Evolutionary conservation across 148 eudicot species (phyloP).

Genomic region (Nyssa sinensis): DNA sequence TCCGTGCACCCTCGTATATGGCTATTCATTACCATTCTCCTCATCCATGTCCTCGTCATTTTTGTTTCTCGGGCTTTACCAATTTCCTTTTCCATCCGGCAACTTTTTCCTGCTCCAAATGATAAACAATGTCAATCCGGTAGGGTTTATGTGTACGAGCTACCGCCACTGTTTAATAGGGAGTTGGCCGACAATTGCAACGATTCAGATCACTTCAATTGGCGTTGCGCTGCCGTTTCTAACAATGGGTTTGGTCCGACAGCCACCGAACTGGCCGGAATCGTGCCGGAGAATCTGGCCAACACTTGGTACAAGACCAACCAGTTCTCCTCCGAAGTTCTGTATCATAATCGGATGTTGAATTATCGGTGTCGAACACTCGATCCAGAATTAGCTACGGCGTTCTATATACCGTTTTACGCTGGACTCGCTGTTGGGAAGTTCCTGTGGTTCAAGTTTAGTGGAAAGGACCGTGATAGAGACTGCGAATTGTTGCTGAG

Average conservation of each 20-base stretch:
- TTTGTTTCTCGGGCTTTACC: conserved; percentile 13
- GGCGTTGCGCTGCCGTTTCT: conserved; percentile 44
- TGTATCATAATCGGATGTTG: conserved; percentile 43
- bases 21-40: conserved; percentile 21
- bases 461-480: conserved; percentile 33
- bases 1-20: conserved; percentile 26
- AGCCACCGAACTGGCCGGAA: conserved; percentile 32
- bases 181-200: conserved; percentile 37
- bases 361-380: conserved; percentile 42
- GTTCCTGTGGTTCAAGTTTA: conserved; percentile 42
- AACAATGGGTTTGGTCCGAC: conserved; percentile 38
- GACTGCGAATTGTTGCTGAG: conserved; percentile 38
- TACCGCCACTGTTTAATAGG: conserved; percentile 34
- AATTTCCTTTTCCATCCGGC: conserved; percentile 2
- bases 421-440: conserved; percentile 61
- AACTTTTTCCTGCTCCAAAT: background rate
- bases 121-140: conserved; percentile 30
- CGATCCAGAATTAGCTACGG: conserved; percentile 49
- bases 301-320: conserved; percentile 49
- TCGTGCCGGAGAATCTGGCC: conserved; percentile 32
- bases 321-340: conserved; percentile 43
- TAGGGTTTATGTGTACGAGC: conserved; percentile 38
- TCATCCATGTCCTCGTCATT: conserved; percentile 23
- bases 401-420: conserved; percentile 69
- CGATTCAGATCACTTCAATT: conserved; percentile 36